These are phyloP conservation scores for Petunia secreta DNA, from an alignment of 257 asterid species.

Conservation along the genomic window DNA sequence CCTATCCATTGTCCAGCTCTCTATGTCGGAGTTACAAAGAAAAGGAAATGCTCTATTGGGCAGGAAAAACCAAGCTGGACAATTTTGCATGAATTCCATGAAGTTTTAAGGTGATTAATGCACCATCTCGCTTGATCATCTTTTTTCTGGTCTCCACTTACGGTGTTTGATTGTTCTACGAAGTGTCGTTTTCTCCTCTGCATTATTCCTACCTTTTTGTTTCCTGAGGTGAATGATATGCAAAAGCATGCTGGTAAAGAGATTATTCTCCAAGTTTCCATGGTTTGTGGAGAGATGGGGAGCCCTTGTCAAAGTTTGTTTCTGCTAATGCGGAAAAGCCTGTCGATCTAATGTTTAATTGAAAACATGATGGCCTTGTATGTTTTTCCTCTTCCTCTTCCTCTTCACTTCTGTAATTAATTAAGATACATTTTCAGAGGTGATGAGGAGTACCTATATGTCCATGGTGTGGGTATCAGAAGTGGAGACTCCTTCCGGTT, in stretches of 20 bases:
- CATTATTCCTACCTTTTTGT: neutral
- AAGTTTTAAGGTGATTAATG: slow-evolving; percentile 61
- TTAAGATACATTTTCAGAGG: slow-evolving; percentile 54
- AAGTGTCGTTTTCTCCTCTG: neutral
- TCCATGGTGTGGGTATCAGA: slow-evolving; percentile 59
- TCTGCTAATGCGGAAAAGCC: neutral
- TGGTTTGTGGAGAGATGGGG: slow-evolving; percentile 7
- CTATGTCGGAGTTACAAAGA: slow-evolving; percentile 77
- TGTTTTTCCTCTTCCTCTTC: neutral
- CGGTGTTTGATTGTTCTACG: neutral
- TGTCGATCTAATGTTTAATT: neutral
- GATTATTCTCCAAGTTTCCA: neutral
- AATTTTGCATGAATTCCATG: slow-evolving; percentile 80
- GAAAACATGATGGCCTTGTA: slow-evolving; percentile 1
- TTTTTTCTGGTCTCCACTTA: slow-evolving; percentile 6
- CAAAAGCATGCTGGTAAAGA: neutral
- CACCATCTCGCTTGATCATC: slow-evolving; percentile 5
- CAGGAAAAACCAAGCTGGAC: slow-evolving; percentile 57
- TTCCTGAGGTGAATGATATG: neutral
- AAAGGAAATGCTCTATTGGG: slow-evolving; percentile 75
- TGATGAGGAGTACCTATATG: slow-evolving; percentile 75
- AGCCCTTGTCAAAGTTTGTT: slow-evolving; percentile 13
- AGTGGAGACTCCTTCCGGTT: slow-evolving; percentile 79
- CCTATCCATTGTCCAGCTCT: slow-evolving; percentile 46
- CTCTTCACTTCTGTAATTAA: slow-evolving; percentile 17